A percentile compares a stretch with the other conserved stretches of the same genome.
Conservation (phyloP, 176 grass and related monocot species). For the Tillandsia leiboldiana region DNA sequence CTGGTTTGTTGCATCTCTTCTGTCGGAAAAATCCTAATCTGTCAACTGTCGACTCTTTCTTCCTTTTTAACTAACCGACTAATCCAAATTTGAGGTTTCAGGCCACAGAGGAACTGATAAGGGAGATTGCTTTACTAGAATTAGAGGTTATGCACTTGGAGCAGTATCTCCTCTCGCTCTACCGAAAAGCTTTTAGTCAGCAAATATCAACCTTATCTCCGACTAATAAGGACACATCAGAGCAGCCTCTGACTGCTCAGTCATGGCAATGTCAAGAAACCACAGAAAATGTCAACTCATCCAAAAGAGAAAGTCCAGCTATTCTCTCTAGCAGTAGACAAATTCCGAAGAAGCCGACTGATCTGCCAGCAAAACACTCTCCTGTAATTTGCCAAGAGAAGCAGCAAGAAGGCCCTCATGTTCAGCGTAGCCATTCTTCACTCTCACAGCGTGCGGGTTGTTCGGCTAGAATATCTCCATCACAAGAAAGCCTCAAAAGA, state of each 20-base stretch:
- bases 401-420: not conserved
- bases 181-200: conserved; percentile 65
- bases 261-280: conserved; percentile 13
- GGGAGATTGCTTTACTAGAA: conserved; percentile 78
- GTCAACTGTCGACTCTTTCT: not conserved
- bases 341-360: not conserved
- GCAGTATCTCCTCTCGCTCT: conserved; percentile 71
- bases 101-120: conserved; percentile 19
- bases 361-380: not conserved
- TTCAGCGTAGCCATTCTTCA: conserved; percentile 11
- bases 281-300: not conserved
- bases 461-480: conserved; percentile 16
- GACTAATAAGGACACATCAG: conserved; percentile 25
- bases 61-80: not conserved
- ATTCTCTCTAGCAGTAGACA: not conserved
- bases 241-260: conserved; percentile 9
- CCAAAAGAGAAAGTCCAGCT: not conserved
- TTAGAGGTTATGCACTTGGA: conserved; percentile 69
- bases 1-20: not conserved
- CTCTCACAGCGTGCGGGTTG: conserved; percentile 5
- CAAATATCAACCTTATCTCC: conserved; percentile 37
- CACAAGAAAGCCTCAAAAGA: conserved; percentile 18
- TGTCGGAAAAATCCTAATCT: not conserved
- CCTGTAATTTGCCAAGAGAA: not conserved
- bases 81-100: not conserved